Base-by-base conservation (phyloP, 805 yeast species). In the Candida wancherniae region DNA sequence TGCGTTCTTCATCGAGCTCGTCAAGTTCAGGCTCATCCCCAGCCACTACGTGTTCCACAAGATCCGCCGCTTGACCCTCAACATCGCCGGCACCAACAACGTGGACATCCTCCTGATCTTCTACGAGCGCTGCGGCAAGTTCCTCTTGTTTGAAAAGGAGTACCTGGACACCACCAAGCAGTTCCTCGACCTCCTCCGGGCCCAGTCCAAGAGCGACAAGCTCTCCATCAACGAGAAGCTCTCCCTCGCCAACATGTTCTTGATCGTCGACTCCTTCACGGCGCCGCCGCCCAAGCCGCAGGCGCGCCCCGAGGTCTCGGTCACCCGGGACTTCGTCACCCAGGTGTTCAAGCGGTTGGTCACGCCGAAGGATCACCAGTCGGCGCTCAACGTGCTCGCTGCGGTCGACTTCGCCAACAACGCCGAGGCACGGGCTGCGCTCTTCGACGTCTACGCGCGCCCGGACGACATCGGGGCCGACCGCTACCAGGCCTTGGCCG, bases 21-120 rank as follows among this genome's bases (percentile, higher is more conserved):
- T 81, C 19, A 85, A 84, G 50, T 87, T 87, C 52, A 75, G 72
- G 43, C 54, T 86, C 38, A 64, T 86, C 10, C 90, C 94, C 0
- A 60, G 67, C n/a, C 79, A 77, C 53, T 67, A 80, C 36, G 63
- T 80, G 9, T 81, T 85, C 50, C 88, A 86, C 53, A 82, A 80
- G 49, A 68, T 87, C 27, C 67, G 85, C 45, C 58, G 69, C 2
- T 58, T 84, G 42, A 71, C 82, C 2, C 47, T 75, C 33, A 70
- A 71, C 31, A 47, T 69, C 12, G 63, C 69, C 5, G 63, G 69
- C 0, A 67, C 76, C 6, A 70, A 71, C 38, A 84, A 81, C 50
- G 69, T 84, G 36, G 94, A 83, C 44, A 71, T 80, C 6, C 57
- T 87, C 34, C 66, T 76, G 7, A 68, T 79, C n/a, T 58, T 85